Base-by-base conservation (phyloP, 2,329 filamentous ascomycete species). In the Colletotrichum filicis region DNA sequence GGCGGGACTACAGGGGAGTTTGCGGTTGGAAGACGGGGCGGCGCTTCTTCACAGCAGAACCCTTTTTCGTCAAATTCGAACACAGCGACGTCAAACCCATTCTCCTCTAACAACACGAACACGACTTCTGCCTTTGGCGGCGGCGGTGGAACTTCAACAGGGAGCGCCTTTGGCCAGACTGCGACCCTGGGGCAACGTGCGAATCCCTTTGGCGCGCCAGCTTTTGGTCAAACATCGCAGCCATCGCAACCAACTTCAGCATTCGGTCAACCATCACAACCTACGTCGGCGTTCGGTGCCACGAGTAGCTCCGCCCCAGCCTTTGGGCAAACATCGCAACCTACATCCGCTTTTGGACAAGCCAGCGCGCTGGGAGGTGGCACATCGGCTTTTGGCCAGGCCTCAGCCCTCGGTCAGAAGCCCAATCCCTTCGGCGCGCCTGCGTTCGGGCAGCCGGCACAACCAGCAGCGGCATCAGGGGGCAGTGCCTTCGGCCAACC, bases 1-100 rank as follows among this genome's bases (percentile, higher is more conserved):
- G 81, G 83, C n/a, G 82, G 82, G 8, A 83, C 84, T 0, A 85
- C 83, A 68, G 85, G 86, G 58, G 80, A 83, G 60, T 90, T 89
- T 74, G 78, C 81, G 0, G 82, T 83, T 11, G 84, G 84, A 46
- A 83, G 79, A 75, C 75, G 79, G 75, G 73, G 69, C 1, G 32
- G 69, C 1, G 32, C 69, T 2, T 53, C 72, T 42, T 76, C 77
- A 46, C 80, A 83, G 42, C 55, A 67, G 37, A 74, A 70, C 59
- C 73, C 80, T 82, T 60, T 77, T 73, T 63, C 63, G 35, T 69
- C 75, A 26, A 79, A 82, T 49, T 79, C 82, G 3, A 80, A 80
- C 59, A 71, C 74, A 30, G 53, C 53, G 16, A 64, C 61, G 3
- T 55, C 74, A 16, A 75, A 75, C n/a, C 68, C 74, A 0, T 75